phyloP scores from a whole-genome alignment of 305 asterid genomes.

The Rubia peregrina region DNA sequence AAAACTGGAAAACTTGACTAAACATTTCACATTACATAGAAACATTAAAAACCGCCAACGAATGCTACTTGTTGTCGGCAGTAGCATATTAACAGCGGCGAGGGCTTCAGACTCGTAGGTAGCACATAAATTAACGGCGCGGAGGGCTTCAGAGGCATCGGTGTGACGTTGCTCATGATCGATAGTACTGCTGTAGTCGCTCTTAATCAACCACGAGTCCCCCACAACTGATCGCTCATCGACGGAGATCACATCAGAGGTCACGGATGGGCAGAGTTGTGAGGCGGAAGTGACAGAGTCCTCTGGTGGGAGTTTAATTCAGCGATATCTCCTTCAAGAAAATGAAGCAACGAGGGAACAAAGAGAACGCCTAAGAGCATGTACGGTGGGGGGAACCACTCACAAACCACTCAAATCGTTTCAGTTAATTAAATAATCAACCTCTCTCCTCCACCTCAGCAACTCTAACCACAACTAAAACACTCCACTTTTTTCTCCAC shows the following conservation, averaged over 20 bases:
- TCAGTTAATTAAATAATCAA: too few relatives aligned
- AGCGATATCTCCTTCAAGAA: too few relatives aligned
- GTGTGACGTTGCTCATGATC: constrained; percentile 98
- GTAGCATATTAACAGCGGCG: too few relatives aligned
- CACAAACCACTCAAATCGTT: too few relatives aligned
- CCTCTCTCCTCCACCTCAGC: too few relatives aligned
- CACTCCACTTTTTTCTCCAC: too few relatives aligned
- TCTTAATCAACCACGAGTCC: constrained; percentile 96
- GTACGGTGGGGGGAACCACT: too few relatives aligned
- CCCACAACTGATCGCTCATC: constrained; percentile 98
- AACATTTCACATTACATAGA: background rate
- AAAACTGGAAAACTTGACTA: too few relatives aligned
- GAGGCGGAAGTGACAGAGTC: constrained; percentile 68
- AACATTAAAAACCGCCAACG: background rate
- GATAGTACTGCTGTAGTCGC: constrained; percentile 97
- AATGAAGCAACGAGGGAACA: too few relatives aligned
- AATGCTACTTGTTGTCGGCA: constrained; percentile 69
- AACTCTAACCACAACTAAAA: too few relatives aligned
- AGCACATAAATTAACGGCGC: constrained; percentile 52
- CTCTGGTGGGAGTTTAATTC: constrained; percentile 68
- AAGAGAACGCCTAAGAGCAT: too few relatives aligned
- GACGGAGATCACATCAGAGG: constrained; percentile 81
- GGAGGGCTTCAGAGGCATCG: constrained; percentile 93
- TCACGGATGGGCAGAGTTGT: constrained; percentile 44
- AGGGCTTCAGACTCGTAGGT: too few relatives aligned